These are phyloP conservation scores for Aureobasidium lini DNA, from an alignment of 2,329 filamentous ascomycete genomes.

Conservation along the genomic window DNA sequence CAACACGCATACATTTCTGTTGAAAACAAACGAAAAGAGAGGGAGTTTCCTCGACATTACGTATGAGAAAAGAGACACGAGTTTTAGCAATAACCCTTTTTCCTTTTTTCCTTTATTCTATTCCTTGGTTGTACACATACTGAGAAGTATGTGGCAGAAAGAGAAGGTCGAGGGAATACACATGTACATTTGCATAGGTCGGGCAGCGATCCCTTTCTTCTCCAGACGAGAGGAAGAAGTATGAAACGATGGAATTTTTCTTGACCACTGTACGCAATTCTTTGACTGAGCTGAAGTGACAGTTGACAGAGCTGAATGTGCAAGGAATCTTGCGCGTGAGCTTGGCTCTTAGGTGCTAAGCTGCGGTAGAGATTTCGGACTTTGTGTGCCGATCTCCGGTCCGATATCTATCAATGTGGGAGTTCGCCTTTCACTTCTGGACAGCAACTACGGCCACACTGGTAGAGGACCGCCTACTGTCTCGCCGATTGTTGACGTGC, in stretches of 20 bases:
- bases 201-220: background rate
- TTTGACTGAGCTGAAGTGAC: no score
- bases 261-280: no score
- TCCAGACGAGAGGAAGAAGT: background rate
- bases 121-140: background rate
- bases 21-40: background rate
- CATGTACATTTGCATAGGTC: slow-evolving; percentile 4
- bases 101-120: background rate
- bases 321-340: background rate
- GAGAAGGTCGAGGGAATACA: background rate
- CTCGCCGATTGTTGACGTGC: background rate
- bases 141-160: background rate
- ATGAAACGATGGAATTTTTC: background rate
- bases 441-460: no score
- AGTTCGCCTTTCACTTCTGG: no score
- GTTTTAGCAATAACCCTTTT: background rate
- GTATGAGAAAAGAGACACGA: slow-evolving; percentile 1
- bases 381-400: no score
- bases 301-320: no score
- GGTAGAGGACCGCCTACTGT: no score
- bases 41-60: background rate
- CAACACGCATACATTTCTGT: background rate
- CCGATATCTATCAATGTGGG: no score
- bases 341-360: background rate
- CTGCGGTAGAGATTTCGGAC: background rate